Evolutionary conservation across 2,329 filamentous ascomycete genomes (phyloP).

Genomic region (Aspergillus terreus): DNA sequence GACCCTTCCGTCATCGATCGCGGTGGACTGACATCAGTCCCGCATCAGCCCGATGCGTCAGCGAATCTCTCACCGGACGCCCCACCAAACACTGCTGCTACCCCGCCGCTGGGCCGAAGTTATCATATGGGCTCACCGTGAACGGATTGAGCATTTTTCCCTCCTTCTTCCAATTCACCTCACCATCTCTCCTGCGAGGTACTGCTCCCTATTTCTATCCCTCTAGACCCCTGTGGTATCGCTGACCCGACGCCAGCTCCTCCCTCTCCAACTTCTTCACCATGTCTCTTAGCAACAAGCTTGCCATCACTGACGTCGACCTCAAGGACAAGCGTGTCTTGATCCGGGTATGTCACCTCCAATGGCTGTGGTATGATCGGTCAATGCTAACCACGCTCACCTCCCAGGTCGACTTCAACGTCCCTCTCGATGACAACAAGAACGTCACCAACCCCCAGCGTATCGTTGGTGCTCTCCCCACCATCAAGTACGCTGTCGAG

Average conservation of each 20-base stretch:
- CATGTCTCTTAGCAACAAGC: conserved; percentile 99
- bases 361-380: too few species aligned
- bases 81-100: conserved; percentile 20
- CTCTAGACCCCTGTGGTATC: conserved; percentile 6
- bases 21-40: conserved; percentile 37
- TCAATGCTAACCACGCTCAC: conserved; percentile 11
- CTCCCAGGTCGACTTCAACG: conserved; percentile 95
- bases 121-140: conserved; percentile 20
- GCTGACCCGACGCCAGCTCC: conserved; percentile 10
- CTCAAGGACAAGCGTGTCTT: conserved; percentile 98
- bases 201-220: conserved; percentile 1
- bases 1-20: conserved; percentile 27
- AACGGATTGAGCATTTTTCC: conserved; percentile 15
- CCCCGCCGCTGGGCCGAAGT: conserved; percentile 19
- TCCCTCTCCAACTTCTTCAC: conserved; percentile 16
- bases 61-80: conserved; percentile 27
- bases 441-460: conserved; percentile 98
- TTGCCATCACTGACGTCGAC: conserved; percentile 93
- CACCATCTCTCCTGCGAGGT: conserved; percentile 1
- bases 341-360: conserved; percentile 70
- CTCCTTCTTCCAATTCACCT: conserved; percentile 13
- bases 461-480: conserved; percentile 91
- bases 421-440: conserved; percentile 87
- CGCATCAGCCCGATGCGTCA: conserved; percentile 37
- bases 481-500: conserved; percentile 90